Evolutionary conservation across 257 asterid species (phyloP).

Genomic region (Solanum dulcamara): DNA sequence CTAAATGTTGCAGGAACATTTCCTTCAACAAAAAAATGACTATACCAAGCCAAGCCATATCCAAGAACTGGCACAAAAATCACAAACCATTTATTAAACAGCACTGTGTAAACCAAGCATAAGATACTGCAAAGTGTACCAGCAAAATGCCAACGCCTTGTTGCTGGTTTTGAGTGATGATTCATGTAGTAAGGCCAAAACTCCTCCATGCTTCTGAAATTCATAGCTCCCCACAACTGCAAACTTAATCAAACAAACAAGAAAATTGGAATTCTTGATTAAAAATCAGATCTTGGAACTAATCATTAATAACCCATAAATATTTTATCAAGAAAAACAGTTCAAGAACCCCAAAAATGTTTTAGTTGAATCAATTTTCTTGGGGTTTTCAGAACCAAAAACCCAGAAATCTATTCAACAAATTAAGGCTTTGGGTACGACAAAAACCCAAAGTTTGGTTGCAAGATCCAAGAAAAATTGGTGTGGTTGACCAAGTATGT

Average conservation of each 20-base stretch:
- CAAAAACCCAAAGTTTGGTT: neutral
- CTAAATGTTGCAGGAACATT: slow-evolving; percentile 90
- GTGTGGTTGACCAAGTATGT: neutral
- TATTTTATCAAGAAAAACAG: neutral
- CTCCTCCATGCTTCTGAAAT: slow-evolving; percentile 88
- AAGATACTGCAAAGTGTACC: slow-evolving; percentile 74
- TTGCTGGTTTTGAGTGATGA: slow-evolving; percentile 76
- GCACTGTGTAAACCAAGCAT: slow-evolving; percentile 56
- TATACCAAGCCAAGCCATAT: slow-evolving; percentile 88
- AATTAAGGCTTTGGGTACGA: neutral
- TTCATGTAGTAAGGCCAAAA: slow-evolving; percentile 90
- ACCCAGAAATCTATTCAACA: neutral
- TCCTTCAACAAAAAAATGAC: slow-evolving; percentile 92
- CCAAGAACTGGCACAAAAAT: slow-evolving; percentile 68
- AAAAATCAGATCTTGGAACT: neutral
- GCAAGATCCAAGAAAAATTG: neutral
- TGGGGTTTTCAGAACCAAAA: neutral
- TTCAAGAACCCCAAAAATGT: neutral
- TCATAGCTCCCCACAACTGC: slow-evolving; percentile 27
- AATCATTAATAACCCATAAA: neutral
- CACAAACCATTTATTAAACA: slow-evolving; percentile 65
- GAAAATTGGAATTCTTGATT: neutral
- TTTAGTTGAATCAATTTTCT: neutral
- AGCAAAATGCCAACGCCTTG: slow-evolving; percentile 95
- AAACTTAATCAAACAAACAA: neutral